Base-by-base conservation (phyloP, 805 yeast genomes). In the Lachancea thermotolerans region DNA sequence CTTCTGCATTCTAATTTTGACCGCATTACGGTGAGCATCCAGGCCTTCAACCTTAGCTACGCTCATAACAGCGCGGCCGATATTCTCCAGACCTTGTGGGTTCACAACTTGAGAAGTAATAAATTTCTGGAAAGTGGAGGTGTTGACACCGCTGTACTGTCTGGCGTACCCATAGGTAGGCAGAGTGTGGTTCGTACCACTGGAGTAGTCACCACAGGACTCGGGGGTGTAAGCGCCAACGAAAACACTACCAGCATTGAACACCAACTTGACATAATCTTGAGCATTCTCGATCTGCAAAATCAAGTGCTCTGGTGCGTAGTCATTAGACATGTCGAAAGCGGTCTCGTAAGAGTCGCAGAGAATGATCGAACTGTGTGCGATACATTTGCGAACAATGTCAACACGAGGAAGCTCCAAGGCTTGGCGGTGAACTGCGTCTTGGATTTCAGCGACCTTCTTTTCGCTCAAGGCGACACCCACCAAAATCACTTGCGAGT, bases 111-210 rank as follows among this genome's bases (percentile, higher is more conserved):
- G 99, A 27, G 95, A 77, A 10, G 99, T 93, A 59, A 93, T 84
- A 69, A 85, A 89, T 68, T 93, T 93, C 67, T 86, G 95, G 80
- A 87, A 93, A 0, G 97, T 89, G 41, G 89, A 82, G 18, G 98
- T 93, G 71, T 93, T 93, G 45, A 90, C 97, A 50, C 99, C 99
- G 53, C 95, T 82, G 70, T 93, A 93, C 77, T 88, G 95, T 70
- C 89, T 83, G 37, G 99, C 98, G 61, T 91, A 93, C 41, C 99
- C 99, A 62, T 93, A 93, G 0, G 99, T 93, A 48, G 99, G 99
- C 57, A 93, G 75, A 0, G 99, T 93, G 70, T 93, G 99, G 74
- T 93, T 93, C 4, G 99, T 93, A 64, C 99, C 99, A 49, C 90
- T 79, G 0, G 97, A 90, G 70, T 93, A 93, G 70, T 93, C 99